Evolutionary conservation across 176 grass and related monocot species (phyloP), one percentile per base, ranked within the genome.

Genomic region (Luzula sylvatica): DNA sequence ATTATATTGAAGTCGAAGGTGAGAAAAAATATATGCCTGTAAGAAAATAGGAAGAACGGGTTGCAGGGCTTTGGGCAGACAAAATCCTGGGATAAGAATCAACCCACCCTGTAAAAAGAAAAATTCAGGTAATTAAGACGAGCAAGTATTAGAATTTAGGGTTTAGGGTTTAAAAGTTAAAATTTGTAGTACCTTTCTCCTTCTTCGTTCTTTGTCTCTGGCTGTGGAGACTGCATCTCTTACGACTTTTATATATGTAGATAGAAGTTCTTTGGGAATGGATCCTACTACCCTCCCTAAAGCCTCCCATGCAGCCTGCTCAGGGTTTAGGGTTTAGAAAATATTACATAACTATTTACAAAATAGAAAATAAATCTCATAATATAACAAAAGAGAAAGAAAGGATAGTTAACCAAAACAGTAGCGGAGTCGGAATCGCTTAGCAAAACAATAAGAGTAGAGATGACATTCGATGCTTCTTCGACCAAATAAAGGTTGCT

Each of bases 171-270:
- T 59, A 42, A 24, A 60, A 22, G 20, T 22, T 15, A 3, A 43
- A 60, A 60, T 9, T 43, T 44, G 26, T 15, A 66, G 13, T 41
- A 86, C 92, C 84, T 96, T 96, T 76, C 78, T 69, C 72, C 74
- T 96, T 68, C 92, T 81, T 43, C 85, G 76, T 28, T 89, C 92
- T 75, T 96, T 96, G 76, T 96, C 85, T 82, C 85, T 86, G 20
- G 92, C 92, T 13, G 92, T 89, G 61, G 85, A 96, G 29, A 96
- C 55, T 76, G 92, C 80, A 86, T 96, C 92, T 3, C 85, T 83
- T 18, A 96, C 81, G 69, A 96, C 16, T 76, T 89, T 96, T 53
- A 96, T 96, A 71, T 86, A 83, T 6, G 84, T 73, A 30, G 85
- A 77, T 14, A 96, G 80, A 38, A 82, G 63, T 73, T 96, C 92